phyloP scores from a whole-genome alignment of 805 yeast species.

The Candida michaelii region DNA sequence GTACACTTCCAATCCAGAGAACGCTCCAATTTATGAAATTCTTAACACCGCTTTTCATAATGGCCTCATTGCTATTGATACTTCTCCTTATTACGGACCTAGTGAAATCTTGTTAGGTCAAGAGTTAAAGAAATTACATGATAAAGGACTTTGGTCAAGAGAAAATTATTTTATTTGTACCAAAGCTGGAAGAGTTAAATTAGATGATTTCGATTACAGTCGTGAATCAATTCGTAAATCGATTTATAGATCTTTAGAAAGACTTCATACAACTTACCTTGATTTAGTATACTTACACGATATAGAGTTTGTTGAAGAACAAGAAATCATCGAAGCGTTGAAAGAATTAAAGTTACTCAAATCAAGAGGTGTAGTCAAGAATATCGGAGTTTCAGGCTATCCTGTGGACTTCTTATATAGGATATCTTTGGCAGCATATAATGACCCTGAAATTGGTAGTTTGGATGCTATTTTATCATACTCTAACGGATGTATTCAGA shows the following conservation, averaged over 20 bases:
- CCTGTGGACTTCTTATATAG: slow-evolving; percentile 69
- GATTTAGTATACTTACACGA: slow-evolving; percentile 89
- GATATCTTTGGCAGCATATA: slow-evolving; percentile 43
- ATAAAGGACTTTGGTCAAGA: slow-evolving; percentile 43
- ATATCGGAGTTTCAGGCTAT: slow-evolving; percentile 84
- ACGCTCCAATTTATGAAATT: slow-evolving; percentile 57
- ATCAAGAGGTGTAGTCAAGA: slow-evolving; percentile 56
- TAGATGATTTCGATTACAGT: slow-evolving; percentile 74
- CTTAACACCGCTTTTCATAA: slow-evolving; percentile 56
- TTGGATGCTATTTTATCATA: slow-evolving; percentile 79
- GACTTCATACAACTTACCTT: slow-evolving; percentile 67
- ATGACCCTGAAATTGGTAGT: slow-evolving; percentile 49
- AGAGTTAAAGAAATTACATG: slow-evolving; percentile 42
- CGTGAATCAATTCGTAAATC: slow-evolving; percentile 59
- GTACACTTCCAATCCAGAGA: slow-evolving; percentile 68
- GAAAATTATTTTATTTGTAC: slow-evolving; percentile 71
- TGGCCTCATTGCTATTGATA: slow-evolving; percentile 80
- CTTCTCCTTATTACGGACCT: slow-evolving; percentile 92
- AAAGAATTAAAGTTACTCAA: slow-evolving; percentile 59
- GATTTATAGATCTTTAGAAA: slow-evolving; percentile 61
- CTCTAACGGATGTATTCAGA: slow-evolving; percentile 81
- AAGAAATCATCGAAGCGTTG: slow-evolving; percentile 61
- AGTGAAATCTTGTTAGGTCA: slow-evolving; percentile 75
- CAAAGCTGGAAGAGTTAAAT: slow-evolving; percentile 76
- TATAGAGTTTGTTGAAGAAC: slow-evolving; percentile 70